These are phyloP conservation scores for Boeremia exigua DNA, from an alignment of 2,329 filamentous ascomycete genomes.

Conservation along the genomic window DNA sequence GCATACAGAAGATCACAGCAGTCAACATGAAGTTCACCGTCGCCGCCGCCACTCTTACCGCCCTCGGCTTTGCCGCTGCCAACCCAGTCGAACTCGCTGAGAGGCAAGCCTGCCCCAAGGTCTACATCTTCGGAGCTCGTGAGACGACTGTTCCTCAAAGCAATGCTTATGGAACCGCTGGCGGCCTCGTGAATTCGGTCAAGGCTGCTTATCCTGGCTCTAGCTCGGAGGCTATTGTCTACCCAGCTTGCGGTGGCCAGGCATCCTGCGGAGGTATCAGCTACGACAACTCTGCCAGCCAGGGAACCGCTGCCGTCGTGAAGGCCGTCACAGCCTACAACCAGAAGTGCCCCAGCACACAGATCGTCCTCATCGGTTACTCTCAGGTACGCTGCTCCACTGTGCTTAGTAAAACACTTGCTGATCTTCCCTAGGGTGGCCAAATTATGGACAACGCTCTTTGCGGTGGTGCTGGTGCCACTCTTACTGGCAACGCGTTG, in stretches of 20 bases:
- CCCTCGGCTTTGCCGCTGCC: slow-evolving; percentile 42
- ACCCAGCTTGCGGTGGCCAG: slow-evolving; percentile 68
- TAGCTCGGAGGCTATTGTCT: slow-evolving; percentile 51
- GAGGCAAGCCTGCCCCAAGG: slow-evolving; percentile 49
- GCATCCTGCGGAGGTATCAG: slow-evolving; percentile 62
- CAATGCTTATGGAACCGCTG: slow-evolving; percentile 49
- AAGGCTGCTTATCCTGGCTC: slow-evolving; percentile 49
- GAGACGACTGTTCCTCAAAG: slow-evolving; percentile 50
- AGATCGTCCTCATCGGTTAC: slow-evolving; percentile 68
- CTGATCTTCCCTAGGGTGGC: slow-evolving; percentile 55
- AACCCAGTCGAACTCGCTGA: slow-evolving; percentile 45
- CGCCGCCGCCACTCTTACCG: slow-evolving; percentile 36
- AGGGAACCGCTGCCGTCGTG: slow-evolving; percentile 65
- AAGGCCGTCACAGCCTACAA: slow-evolving; percentile 66
- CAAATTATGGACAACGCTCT: slow-evolving; percentile 69
- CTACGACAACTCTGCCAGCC: slow-evolving; percentile 65
- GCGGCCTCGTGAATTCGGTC: slow-evolving; percentile 50
- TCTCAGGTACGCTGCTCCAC: slow-evolving; percentile 56
- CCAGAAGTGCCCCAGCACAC: slow-evolving; percentile 61
- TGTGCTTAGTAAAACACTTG: neutral
- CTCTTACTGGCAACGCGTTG: slow-evolving; percentile 58
- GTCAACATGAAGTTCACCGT: slow-evolving; percentile 42
- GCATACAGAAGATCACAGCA: slow-evolving; percentile 1
- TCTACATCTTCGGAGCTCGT: slow-evolving; percentile 54
- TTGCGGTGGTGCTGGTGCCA: slow-evolving; percentile 61